Evolutionary conservation across 2,329 filamentous ascomycete species (phyloP).

Genomic region (Apiospora koreana): DNA sequence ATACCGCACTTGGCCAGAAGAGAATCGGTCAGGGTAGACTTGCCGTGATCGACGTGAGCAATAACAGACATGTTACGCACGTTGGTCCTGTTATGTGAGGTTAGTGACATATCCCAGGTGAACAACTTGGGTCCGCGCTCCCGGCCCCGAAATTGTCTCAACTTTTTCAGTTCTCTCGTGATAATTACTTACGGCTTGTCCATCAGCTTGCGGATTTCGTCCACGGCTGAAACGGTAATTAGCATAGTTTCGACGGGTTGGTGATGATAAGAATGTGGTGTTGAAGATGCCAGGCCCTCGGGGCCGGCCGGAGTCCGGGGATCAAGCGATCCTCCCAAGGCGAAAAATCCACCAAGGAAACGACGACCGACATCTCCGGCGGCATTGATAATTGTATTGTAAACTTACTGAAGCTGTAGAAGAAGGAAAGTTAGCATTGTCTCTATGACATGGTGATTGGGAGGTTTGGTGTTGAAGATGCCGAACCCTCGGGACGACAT

Average conservation of each 20-base stretch:
- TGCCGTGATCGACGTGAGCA: slow-evolving; percentile 99
- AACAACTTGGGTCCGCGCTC: not conserved
- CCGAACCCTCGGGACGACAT: not conserved
- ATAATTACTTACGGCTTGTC: not conserved
- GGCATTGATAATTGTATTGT: not conserved
- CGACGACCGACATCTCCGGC: not conserved
- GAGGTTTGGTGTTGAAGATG: not conserved
- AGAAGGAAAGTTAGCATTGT: slow-evolving; percentile 46
- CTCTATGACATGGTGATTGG: not conserved
- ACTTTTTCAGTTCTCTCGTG: not conserved
- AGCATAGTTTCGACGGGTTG: slow-evolving; percentile 37
- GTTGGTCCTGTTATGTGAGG: not conserved
- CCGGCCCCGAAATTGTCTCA: not conserved
- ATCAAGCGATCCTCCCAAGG: not conserved
- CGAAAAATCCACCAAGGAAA: not conserved
- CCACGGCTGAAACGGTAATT: slow-evolving; percentile 76
- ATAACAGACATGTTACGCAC: slow-evolving; percentile 13
- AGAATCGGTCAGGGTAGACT: slow-evolving; percentile 99
- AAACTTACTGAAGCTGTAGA: slow-evolving; percentile 84
- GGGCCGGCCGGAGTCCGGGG: no score
- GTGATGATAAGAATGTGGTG: not conserved
- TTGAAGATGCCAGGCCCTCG: not conserved
- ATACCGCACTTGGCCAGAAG: slow-evolving; percentile 99
- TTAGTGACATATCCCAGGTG: not conserved
- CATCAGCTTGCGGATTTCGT: slow-evolving; percentile 68